Evolutionary conservation across 2,329 filamentous ascomycete genomes (phyloP).

Genomic region (Colletotrichum kahawae): DNA sequence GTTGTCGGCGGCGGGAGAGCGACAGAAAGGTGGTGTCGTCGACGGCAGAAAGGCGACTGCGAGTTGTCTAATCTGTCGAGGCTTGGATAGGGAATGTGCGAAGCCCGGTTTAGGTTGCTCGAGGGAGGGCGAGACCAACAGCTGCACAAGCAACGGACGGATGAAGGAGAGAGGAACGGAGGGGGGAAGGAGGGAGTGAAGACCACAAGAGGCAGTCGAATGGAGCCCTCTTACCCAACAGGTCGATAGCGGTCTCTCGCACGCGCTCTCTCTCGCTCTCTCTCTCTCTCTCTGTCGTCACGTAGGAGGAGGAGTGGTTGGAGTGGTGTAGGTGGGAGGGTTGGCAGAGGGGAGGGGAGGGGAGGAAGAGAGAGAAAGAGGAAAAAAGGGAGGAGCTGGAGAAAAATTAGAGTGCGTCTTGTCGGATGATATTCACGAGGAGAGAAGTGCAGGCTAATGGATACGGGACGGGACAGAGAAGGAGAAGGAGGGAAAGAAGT

Average conservation of each 20-base stretch:
- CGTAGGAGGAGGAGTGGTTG: conserved; percentile 2
- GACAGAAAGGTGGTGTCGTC: not conserved
- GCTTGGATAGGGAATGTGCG: not conserved
- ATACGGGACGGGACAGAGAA: conserved; percentile 6
- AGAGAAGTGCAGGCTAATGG: conserved; percentile 11
- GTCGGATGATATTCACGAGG: conserved; percentile 22
- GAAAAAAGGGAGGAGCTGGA: conserved; percentile 12
- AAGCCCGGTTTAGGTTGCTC: not conserved
- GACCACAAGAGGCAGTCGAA: conserved; percentile 3
- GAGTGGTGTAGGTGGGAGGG: conserved; percentile 8
- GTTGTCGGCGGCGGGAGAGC: not conserved
- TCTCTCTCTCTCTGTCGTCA: not conserved
- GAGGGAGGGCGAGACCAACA: conserved; percentile 17
- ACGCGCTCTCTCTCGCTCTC: not conserved
- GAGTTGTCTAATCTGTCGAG: not conserved
- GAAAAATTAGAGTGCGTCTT: conserved; percentile 24
- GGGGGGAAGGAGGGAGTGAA: conserved; percentile 2
- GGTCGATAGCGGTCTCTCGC: conserved; percentile 7
- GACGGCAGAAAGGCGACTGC: conserved; percentile 2
- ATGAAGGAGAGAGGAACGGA: conserved; percentile 15
- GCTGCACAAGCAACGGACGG: not conserved
- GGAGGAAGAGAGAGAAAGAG: conserved; percentile 5
- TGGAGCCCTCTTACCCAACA: conserved; percentile 11
- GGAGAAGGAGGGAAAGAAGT: not conserved
- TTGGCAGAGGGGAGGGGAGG: conserved; percentile 25